A percentile compares a stretch with the other conserved stretches of the same genome.
Evolutionary conservation across 805 yeast species (phyloP).

Genomic region (Candida bentonensis): DNA sequence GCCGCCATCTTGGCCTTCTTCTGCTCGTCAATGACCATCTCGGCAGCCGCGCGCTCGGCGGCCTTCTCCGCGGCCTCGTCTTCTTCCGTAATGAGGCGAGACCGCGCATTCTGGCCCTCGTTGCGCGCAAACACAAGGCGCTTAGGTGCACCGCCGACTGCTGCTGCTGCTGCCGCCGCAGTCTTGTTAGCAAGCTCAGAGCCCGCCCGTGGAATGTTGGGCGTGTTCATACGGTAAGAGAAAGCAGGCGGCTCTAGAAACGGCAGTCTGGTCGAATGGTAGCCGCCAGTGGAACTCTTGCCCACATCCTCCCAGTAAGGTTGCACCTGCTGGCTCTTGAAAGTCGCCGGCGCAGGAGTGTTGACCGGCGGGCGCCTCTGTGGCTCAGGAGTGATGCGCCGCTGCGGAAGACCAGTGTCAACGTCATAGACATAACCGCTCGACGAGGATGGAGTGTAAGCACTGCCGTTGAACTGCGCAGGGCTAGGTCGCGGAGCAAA

Average conservation of each 20-base stretch:
- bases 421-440: too few relatives aligned
- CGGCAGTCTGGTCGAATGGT: neutral
- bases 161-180: neutral
- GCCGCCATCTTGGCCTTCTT: neutral
- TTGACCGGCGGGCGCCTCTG: too few relatives aligned
- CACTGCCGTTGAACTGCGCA: too few relatives aligned
- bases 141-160: neutral
- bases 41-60: neutral
- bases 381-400: too few relatives aligned
- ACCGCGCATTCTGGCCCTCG: neutral
- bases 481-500: too few relatives aligned
- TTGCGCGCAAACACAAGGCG: neutral
- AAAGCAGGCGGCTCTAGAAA: neutral
- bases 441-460: too few relatives aligned
- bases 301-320: too few relatives aligned
- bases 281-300: neutral
- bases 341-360: too few relatives aligned
- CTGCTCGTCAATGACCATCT: neutral
- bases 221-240: neutral
- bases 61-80: constrained; percentile 1
- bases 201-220: neutral
- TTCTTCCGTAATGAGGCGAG: neutral
- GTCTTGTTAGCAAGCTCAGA: neutral
- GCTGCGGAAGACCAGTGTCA: too few relatives aligned
- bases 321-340: too few relatives aligned